Evolutionary conservation across 2,329 filamentous ascomycete species (phyloP), one percentile per base, ranked within the genome.

Genomic region (Nectriaceae sp.): DNA sequence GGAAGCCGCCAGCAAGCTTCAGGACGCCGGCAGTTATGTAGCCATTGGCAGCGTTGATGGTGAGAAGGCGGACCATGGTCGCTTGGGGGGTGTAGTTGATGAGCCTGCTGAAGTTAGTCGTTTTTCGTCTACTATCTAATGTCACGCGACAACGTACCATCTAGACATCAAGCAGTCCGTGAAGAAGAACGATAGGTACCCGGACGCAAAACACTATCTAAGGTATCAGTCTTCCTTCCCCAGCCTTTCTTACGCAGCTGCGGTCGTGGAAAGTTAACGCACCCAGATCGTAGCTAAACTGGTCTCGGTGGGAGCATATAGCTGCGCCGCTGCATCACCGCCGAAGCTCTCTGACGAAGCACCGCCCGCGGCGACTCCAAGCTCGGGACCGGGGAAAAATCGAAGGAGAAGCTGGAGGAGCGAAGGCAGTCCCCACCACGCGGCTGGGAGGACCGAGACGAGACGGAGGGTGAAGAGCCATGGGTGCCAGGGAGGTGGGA

Each of bases 131-230:
- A 11, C 29, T 11, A 19, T 18, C 11, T 24, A 26, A 21, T 11
- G 21, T 21, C 44, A 47, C 39, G 29, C 35, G 33, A 24, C 16
- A 37, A 70, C 77, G 38, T 64, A 89, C 87, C 88, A 92, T 70
- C 89, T 77, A 53, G 87, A 90, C 88, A 92, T 91, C 61, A 92
- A 80, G 69, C 88, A 90, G 70, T 92, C 88, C 48, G 87, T 89
- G 66, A 92, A 92, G 73, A 90, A 89, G 69, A 90, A 92, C 42
- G 87, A 88, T 51, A 91, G 78, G 68, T 90, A 90, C 45, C 85
- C 88, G 18, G 87, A 89, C 49, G 87, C 85, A 63, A 82, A 84
- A 72, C 87, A 90, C 88, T 90, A 61, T 19, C 42, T 33, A 21
- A 4, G 29, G 21, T 5, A 49, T 50, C 36, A 59, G 47, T 44